Evolutionary conservation across 2,329 filamentous ascomycete species (phyloP).

Genomic region (Ophiostoma fasciatum): DNA sequence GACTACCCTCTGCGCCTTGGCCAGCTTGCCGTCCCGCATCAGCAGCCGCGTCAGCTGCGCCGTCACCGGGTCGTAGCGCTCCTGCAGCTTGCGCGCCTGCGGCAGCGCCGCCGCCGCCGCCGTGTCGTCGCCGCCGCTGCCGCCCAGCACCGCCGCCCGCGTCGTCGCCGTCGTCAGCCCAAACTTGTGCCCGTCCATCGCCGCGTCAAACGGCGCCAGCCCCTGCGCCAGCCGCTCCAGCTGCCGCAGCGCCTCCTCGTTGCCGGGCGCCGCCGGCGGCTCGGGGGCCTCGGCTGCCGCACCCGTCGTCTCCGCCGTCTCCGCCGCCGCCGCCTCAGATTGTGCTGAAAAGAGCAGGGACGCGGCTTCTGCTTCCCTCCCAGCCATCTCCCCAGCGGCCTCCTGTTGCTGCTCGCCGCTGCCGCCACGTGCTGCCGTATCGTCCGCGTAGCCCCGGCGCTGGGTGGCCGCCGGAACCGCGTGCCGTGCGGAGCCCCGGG

Average conservation of each 20-base stretch:
- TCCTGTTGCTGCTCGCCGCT: not conserved
- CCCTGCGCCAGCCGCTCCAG: slow-evolving; percentile 21
- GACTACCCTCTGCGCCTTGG: slow-evolving; percentile 72
- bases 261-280: slow-evolving; percentile 20
- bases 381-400: too few species aligned
- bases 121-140: not conserved
- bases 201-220: slow-evolving; percentile 17
- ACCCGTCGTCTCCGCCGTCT: not conserved
- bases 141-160: not conserved
- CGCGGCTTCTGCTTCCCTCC: too few species aligned
- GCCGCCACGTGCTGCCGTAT: slow-evolving; percentile 6
- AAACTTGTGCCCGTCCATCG: slow-evolving; percentile 55
- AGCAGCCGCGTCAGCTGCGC: slow-evolving; percentile 79
- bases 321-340: not conserved
- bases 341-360: too few species aligned
- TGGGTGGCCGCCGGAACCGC: slow-evolving; percentile 10
- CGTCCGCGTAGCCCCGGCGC: slow-evolving; percentile 18
- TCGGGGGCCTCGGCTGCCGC: not conserved
- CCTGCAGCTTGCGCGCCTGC: slow-evolving; percentile 48
- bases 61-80: slow-evolving; percentile 74
- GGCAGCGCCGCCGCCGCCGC: slow-evolving; percentile 38
- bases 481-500: too few species aligned
- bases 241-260: slow-evolving; percentile 26
- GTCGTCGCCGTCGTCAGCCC: slow-evolving; percentile 39
- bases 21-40: slow-evolving; percentile 85